phyloP scores from a whole-genome alignment of 2,329 filamentous ascomycete species.

The Pseudopyrenochaeta lycopersici region DNA sequence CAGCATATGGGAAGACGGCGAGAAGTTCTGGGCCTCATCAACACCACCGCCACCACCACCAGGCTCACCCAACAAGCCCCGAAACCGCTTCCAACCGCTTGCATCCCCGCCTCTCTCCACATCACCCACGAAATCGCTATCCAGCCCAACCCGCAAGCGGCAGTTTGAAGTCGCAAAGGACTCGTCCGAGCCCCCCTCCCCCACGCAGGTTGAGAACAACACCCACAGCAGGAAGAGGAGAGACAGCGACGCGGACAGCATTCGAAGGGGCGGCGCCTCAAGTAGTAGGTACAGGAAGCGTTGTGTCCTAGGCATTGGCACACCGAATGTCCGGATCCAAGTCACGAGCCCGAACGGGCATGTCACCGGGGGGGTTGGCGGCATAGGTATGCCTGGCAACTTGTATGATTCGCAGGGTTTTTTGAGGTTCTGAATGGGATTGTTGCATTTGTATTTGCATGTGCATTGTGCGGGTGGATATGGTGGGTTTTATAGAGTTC shows the following conservation, averaged over 20 bases:
- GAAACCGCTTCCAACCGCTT: conserved; percentile 16
- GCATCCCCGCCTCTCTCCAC: conserved; percentile 20
- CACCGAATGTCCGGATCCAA: conserved; percentile 37
- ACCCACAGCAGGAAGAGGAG: conserved; percentile 7
- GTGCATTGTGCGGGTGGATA: background rate
- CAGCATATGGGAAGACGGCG: conserved; percentile 44
- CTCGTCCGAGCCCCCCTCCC: background rate
- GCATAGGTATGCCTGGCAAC: conserved; percentile 36
- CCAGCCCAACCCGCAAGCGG: conserved; percentile 17
- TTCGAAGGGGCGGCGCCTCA: background rate
- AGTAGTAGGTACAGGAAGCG: conserved; percentile 24
- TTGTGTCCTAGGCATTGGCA: conserved; percentile 25
- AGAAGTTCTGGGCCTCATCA: conserved; percentile 38
- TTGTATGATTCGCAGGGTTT: conserved; percentile 48
- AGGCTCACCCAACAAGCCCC: conserved; percentile 24
- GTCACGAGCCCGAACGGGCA: conserved; percentile 18
- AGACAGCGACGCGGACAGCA: background rate
- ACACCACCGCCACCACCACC: conserved; percentile 17
- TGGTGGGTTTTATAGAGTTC: background rate
- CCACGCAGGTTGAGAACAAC: background rate
- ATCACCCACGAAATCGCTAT: background rate
- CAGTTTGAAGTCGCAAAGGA: conserved; percentile 35
- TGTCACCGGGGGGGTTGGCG: background rate
- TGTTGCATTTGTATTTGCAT: background rate
- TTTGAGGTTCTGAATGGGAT: conserved; percentile 20